Percentiles rank a stretch among this genome's conserved stretches.
Conservation (phyloP, 2,329 filamentous ascomycete genomes). For the Xylariomycetidae sp. region DNA sequence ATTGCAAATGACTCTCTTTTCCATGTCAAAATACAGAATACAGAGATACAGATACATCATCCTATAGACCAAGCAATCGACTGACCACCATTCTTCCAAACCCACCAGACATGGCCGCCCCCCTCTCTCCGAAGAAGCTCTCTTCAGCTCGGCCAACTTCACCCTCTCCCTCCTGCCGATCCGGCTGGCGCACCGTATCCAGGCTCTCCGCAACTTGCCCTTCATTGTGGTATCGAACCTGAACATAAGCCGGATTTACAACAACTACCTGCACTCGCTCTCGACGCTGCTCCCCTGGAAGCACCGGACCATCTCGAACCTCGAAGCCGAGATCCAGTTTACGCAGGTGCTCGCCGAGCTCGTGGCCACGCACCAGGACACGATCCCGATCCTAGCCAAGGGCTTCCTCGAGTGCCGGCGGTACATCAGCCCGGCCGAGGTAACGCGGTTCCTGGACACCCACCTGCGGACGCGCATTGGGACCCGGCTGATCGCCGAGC, state of each 20-base stretch:
- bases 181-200: constrained; percentile 88
- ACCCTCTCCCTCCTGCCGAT: constrained; percentile 88
- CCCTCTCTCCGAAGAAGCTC: constrained; percentile 71
- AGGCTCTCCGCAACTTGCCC: constrained; percentile 86
- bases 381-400: constrained; percentile 84
- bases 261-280: constrained; percentile 91
- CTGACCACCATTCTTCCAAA: neutral
- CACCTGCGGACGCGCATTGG: constrained; percentile 92
- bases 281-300: constrained; percentile 84
- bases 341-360: constrained; percentile 90
- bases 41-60: too few species aligned
- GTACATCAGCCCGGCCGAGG: constrained; percentile 77
- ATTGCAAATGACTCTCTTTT: too few species aligned
- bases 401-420: constrained; percentile 91
- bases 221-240: constrained; percentile 99
- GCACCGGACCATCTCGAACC: constrained; percentile 61
- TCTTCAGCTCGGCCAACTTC: constrained; percentile 91
- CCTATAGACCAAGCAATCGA: constrained; percentile 1
- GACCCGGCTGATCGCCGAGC: constrained; percentile 89
- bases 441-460: constrained; percentile 89
- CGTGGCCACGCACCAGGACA: constrained; percentile 92
- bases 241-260: constrained; percentile 89
- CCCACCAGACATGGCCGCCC: constrained; percentile 68
- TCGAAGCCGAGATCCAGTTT: constrained; percentile 86
- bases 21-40: too few species aligned